Evolutionary conservation across 306 rosid species (phyloP).

Genomic region (Vigna radiata): DNA sequence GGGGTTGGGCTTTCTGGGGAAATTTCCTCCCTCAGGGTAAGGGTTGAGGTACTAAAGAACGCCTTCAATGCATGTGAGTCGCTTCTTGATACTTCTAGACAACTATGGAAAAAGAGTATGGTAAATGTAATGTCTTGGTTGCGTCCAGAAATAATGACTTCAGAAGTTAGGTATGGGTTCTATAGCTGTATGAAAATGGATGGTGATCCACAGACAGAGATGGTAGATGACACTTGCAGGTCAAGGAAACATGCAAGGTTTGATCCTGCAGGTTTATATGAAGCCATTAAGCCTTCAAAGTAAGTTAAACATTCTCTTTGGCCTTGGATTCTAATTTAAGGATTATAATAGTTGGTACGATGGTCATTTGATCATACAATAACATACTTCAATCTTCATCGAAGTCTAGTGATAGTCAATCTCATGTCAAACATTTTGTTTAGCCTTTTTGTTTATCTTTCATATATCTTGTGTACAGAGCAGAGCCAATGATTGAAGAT

Average conservation of each 20-base stretch:
- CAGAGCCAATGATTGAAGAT: conserved; percentile 74
- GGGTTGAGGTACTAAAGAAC: conserved; percentile 73
- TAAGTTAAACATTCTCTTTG: conserved; percentile 57
- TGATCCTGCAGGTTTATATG: conserved; percentile 82
- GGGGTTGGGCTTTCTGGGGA: conserved; percentile 57
- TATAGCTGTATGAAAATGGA: conserved; percentile 58
- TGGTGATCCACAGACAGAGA: conserved; percentile 52
- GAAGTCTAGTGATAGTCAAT: conserved; percentile 8
- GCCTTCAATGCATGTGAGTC: conserved; percentile 83
- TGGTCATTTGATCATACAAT: conserved; percentile 26
- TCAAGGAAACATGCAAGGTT: conserved; percentile 56
- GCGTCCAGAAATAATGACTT: conserved; percentile 82
- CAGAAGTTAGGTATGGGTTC: conserved; percentile 74
- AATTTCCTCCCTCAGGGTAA: conserved; percentile 63
- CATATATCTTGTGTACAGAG: conserved; percentile 58
- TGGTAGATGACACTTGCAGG: conserved; percentile 44
- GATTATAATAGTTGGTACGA: conserved; percentile 12
- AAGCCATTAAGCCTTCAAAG: conserved; percentile 95
- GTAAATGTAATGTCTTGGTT: conserved; percentile 87
- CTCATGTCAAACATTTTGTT: conserved; percentile 8
- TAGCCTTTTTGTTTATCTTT: conserved; percentile 41
- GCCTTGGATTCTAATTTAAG: conserved; percentile 28
- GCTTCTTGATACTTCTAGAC: conserved; percentile 73
- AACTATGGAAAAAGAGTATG: conserved; percentile 91
- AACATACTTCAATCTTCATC: conserved; percentile 9